Evolutionary conservation across 2,329 filamentous ascomycete genomes (phyloP).

Genomic region (Aureobasidium sp.): DNA sequence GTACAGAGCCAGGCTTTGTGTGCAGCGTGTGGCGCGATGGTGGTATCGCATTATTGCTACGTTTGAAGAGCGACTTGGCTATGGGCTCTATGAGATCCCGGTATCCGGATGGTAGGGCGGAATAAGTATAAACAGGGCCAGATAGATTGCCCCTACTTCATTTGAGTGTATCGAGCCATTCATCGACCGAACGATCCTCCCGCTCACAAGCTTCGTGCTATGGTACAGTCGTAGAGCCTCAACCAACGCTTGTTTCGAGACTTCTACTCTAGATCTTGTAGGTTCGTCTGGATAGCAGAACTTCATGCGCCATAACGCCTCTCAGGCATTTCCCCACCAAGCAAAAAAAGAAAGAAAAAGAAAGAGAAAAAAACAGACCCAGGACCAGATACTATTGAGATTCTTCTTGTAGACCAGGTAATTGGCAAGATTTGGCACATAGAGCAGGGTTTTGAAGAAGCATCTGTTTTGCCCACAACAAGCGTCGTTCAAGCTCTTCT

Average conservation of each 20-base stretch:
- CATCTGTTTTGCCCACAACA: conserved; percentile 1
- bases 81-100: not conserved
- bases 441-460: not conserved
- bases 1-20: not conserved
- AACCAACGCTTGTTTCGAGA: not conserved
- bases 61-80: no score
- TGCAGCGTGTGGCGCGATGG: no score
- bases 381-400: not conserved
- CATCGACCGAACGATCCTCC: not conserved
- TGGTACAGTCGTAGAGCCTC: not conserved
- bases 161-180: not conserved
- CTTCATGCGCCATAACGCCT: no score
- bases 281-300: not conserved
- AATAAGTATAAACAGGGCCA: not conserved
- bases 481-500: conserved; percentile 2
- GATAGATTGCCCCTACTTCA: not conserved
- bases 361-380: no score
- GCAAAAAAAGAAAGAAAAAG: no score
- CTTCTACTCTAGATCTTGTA: not conserved
- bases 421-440: conserved; percentile 1
- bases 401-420: not conserved
- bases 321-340: no score
- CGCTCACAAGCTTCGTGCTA: not conserved
- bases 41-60: not conserved
- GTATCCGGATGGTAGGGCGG: not conserved